Evolutionary conservation across 2,329 filamentous ascomycete genomes (phyloP).

Genomic region (Xylariaceae sp.): DNA sequence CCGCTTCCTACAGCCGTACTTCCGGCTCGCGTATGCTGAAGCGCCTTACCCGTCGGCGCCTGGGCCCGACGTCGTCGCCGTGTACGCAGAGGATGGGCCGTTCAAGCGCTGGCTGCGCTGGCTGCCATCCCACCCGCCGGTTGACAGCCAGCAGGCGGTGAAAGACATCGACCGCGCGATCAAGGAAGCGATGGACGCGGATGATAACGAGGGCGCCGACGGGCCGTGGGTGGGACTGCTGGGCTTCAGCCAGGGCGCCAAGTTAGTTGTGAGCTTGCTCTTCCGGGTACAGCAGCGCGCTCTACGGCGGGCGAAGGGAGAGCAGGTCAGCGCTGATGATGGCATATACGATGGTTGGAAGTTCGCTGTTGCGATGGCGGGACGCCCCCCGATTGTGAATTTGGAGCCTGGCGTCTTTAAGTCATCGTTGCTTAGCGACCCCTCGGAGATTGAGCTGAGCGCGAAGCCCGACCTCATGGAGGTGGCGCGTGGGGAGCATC

Average conservation of each 20-base stretch:
- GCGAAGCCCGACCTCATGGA: constrained; percentile 42
- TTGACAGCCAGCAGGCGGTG: constrained; percentile 42
- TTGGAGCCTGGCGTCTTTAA: constrained; percentile 39
- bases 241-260: constrained; percentile 65
- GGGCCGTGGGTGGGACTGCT: constrained; percentile 58
- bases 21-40: constrained; percentile 70
- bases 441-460: constrained; percentile 36
- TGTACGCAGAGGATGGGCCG: constrained; percentile 63
- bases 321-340: constrained; percentile 13
- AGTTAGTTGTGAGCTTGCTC: constrained; percentile 56
- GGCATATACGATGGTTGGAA: constrained; percentile 42
- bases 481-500: constrained; percentile 39
- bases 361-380: constrained; percentile 61
- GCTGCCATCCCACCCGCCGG: constrained; percentile 49
- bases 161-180: constrained; percentile 40
- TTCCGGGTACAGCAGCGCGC: constrained; percentile 56
- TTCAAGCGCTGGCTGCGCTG: constrained; percentile 62
- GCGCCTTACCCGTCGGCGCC: constrained; percentile 61
- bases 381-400: constrained; percentile 55
- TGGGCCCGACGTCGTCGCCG: constrained; percentile 58
- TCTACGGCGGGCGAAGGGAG: constrained; percentile 7
- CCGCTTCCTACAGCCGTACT: constrained; percentile 47
- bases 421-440: constrained; percentile 28
- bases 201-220: constrained; percentile 46
- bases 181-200: constrained; percentile 46